Evolutionary conservation across 768 basidiomycete genomes (phyloP), one percentile per base, ranked within the genome.

Genomic region (Calocera cornea): DNA sequence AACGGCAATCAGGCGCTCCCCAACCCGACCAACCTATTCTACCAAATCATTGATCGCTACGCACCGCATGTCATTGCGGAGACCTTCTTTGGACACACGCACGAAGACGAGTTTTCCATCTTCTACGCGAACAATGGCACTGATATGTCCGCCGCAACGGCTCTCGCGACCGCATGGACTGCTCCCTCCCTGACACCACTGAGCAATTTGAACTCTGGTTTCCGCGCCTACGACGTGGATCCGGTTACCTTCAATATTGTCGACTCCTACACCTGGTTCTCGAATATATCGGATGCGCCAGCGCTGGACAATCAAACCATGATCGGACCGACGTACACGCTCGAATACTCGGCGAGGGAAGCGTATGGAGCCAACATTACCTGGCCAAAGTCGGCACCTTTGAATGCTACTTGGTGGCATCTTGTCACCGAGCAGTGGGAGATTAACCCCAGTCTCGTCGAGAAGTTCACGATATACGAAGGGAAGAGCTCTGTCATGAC

Each of bases 161-260:
- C 86, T 0, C 69, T 87, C 38, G 86, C 86, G 1, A 86, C 86
- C 1, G 79, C 81, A 68, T 78, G 85, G 84, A 65, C 65, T 80
- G 74, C 24, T 27, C 2, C 40, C 1, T 29, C 2, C 29, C 66
- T 36, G 0, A 67, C 11, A 33, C 29, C 2, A 33, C 64, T 65
- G 10, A 47, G 29, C 40, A 31, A 24, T n/a, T 7, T 66, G 80
- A 36, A 84, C 84, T 70, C 84, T 80, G 1, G 81, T 80, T 16
- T 86, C 83, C 82, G 83, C 65, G 74, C 85, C 0, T 86, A 86
- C 72, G 86, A 87, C 65, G 76, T 87, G 24, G 86, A 87, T 72
- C 84, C 85, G 1, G 85, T 85, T 68, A 86, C 85, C 5, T 86
- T 82, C 70, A 86, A 86, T 70, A 74, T 87, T 64, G 83, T 87